Percentiles rank a stretch among this genome's conserved stretches.
Evolutionary conservation across 768 basidiomycete species (phyloP).

Genomic region (Boletus vermiculosoides): DNA sequence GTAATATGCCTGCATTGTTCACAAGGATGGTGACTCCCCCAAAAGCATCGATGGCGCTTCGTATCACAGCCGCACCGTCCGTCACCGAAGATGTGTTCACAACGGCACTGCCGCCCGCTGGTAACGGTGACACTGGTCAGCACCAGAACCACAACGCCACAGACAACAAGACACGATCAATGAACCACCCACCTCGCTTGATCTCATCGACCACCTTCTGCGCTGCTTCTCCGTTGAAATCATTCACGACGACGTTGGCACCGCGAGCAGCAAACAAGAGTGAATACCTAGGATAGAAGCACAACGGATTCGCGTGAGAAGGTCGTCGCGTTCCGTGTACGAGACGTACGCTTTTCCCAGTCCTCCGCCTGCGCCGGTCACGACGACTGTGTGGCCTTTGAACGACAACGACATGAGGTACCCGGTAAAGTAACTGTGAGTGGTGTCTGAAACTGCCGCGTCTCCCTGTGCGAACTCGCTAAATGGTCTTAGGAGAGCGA

Average conservation of each 20-base stretch:
- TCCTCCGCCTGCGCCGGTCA: conserved; percentile 96
- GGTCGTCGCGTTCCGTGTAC: background rate
- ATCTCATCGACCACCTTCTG: conserved; percentile 93
- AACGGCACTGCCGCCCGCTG: conserved; percentile 88
- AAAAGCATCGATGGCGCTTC: conserved; percentile 82
- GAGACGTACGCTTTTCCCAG: conserved; percentile 81
- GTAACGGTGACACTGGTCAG: background rate
- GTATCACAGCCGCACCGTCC: conserved; percentile 83
- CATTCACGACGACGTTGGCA: conserved; percentile 94
- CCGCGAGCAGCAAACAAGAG: conserved; percentile 90
- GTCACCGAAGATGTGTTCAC: conserved; percentile 83
- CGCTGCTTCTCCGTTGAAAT: conserved; percentile 84
- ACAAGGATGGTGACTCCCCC: conserved; percentile 85
- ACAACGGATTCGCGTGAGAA: background rate
- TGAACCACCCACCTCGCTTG: conserved; percentile 53
- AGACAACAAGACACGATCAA: too few species aligned
- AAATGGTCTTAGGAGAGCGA: background rate
- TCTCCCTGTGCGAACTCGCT: too few species aligned
- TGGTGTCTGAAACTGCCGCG: background rate
- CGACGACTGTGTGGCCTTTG: conserved; percentile 86
- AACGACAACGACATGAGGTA: conserved; percentile 57
- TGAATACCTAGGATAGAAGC: conserved; percentile 62
- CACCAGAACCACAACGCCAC: too few species aligned
- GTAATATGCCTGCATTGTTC: conserved; percentile 93
- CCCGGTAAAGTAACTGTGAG: background rate